These are phyloP conservation scores for Globisporangium camurandrum DNA, from an alignment of 352 stramenopile genomes.

Conservation along the genomic window DNA sequence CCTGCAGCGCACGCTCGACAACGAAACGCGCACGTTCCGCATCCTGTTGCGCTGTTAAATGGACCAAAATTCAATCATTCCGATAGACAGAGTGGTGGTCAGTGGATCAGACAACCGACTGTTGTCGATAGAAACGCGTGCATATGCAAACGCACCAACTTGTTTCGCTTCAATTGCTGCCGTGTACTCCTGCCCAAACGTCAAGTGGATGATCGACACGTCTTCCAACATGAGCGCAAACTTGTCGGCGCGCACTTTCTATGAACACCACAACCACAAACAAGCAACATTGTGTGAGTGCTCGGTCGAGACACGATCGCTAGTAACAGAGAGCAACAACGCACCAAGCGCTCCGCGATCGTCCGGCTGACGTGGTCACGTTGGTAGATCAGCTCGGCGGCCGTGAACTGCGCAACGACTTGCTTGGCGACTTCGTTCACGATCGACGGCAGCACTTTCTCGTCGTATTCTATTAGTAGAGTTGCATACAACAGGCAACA, in stretches of 20 bases:
- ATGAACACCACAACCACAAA: slow-evolving; percentile 3
- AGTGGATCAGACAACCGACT: too few species aligned
- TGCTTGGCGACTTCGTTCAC: slow-evolving; percentile 99
- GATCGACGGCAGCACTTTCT: slow-evolving; percentile 97
- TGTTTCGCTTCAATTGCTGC: slow-evolving; percentile 99
- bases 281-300: slow-evolving; percentile 6
- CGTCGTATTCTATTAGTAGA: slow-evolving; percentile 90
- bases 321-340: slow-evolving; percentile 1
- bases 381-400: slow-evolving; percentile 98
- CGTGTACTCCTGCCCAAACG: slow-evolving; percentile 98
- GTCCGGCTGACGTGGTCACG: slow-evolving; percentile 94
- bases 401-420: slow-evolving; percentile 99
- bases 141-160: slow-evolving; percentile 73
- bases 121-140: too few species aligned
- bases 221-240: slow-evolving; percentile 96
- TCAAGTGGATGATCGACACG: slow-evolving; percentile 99
- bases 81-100: too few species aligned
- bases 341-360: slow-evolving; percentile 91
- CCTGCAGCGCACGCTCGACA: slow-evolving; percentile 96
- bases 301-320: not conserved
- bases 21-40: slow-evolving; percentile 98
- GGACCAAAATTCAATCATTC: not conserved
- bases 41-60: slow-evolving; percentile 94
- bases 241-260: slow-evolving; percentile 80
- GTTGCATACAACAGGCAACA: not conserved